Conservation (phyloP, 495 filamentous ascomycete genomes). For the Neurospora sp. region DNA sequence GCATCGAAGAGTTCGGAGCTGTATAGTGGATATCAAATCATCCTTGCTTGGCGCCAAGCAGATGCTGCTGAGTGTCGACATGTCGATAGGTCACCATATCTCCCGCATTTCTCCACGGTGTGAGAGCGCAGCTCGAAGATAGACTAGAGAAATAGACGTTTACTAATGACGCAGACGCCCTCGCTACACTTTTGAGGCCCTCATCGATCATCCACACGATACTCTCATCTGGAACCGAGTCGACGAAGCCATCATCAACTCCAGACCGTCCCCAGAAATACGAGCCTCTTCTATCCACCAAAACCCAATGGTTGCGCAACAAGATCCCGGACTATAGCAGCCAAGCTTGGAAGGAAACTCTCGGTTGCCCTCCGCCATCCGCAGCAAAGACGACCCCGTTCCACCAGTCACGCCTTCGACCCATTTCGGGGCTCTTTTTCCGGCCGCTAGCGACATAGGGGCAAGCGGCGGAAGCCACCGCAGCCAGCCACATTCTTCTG, state of each 20-base stretch:
- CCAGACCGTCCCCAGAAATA: not conserved
- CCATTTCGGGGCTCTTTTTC: not conserved
- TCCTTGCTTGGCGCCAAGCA: not conserved
- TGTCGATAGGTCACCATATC: not conserved
- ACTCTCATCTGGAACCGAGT: not conserved
- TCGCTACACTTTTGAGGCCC: not conserved
- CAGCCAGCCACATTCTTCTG: constrained; percentile 45
- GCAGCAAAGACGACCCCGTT: not conserved
- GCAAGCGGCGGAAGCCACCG: constrained; percentile 37
- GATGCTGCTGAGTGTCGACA: not conserved
- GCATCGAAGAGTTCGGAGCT: not conserved
- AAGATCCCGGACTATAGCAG: not conserved
- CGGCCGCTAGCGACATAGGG: not conserved
- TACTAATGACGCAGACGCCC: not conserved
- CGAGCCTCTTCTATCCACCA: not conserved
- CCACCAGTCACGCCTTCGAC: not conserved
- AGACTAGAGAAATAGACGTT: not conserved
- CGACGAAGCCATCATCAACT: not conserved
- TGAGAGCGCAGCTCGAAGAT: not conserved
- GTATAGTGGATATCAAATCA: not conserved
- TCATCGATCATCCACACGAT: not conserved
- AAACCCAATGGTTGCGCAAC: not conserved
- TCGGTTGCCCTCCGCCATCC: not conserved
- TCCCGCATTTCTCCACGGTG: not conserved
- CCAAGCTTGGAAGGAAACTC: not conserved